Evolutionary conservation across 2,329 filamentous ascomycete genomes (phyloP).

Genomic region (Microcera coccophila): DNA sequence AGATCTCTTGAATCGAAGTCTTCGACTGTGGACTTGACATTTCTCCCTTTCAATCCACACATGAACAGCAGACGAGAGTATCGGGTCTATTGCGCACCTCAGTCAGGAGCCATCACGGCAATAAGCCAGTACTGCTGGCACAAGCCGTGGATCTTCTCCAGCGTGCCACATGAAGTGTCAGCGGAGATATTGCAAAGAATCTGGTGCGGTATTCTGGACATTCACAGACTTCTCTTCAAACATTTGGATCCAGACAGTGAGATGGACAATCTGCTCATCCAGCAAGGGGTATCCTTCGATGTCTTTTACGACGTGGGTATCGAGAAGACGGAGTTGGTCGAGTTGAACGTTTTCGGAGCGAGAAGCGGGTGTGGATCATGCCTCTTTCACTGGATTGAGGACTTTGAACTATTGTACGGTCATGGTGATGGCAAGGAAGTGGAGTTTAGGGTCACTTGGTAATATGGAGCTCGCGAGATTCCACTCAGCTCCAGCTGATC

Average conservation of each 20-base stretch:
- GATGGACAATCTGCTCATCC: constrained; percentile 28
- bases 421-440: constrained; percentile 14
- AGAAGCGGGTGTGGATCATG: constrained; percentile 43
- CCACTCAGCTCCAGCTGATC: too few species aligned
- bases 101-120: constrained; percentile 28
- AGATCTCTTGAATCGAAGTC: constrained; percentile 18
- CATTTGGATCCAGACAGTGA: constrained; percentile 9
- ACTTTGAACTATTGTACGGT: constrained; percentile 34
- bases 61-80: constrained; percentile 40
- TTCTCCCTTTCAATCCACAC: constrained; percentile 38
- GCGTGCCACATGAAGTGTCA: not conserved
- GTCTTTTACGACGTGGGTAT: constrained; percentile 33
- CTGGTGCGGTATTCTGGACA: constrained; percentile 5
- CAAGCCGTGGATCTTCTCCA: constrained; percentile 29
- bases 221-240: constrained; percentile 7
- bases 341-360: constrained; percentile 44
- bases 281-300: constrained; percentile 43
- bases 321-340: constrained; percentile 31
- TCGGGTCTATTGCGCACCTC: constrained; percentile 41
- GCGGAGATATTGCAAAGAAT: constrained; percentile 10
- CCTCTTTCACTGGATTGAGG: constrained; percentile 43
- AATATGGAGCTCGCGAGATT: too few species aligned
- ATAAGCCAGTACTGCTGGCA: constrained; percentile 43
- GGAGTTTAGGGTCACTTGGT: constrained; percentile 28
- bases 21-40: constrained; percentile 31